A percentile compares a stretch with the other conserved stretches of the same genome.
Conservation (phyloP, 345 rosid genomes). For the Salix purpurea region DNA sequence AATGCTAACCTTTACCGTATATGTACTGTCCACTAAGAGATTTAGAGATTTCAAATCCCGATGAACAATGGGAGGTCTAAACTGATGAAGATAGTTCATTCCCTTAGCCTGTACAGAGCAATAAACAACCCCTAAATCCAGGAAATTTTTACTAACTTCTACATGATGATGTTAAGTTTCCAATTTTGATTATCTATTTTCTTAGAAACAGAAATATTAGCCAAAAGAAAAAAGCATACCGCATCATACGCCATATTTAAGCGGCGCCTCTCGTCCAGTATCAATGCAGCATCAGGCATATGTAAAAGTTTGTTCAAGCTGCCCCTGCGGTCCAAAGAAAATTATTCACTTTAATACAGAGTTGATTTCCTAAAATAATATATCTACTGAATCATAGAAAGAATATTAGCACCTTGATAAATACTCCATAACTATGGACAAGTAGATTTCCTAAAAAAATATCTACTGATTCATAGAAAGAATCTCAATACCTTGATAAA, state of each 20-base stretch:
- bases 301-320: constrained; percentile 26
- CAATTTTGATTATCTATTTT: not conserved
- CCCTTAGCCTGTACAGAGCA: constrained; percentile 26
- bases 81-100: constrained; percentile 32
- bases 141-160: not conserved
- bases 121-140: constrained; percentile 13
- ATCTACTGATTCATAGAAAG: not conserved
- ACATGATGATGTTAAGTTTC: not conserved
- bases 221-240: constrained; percentile 8
- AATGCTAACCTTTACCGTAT: constrained; percentile 19
- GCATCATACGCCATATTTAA: constrained; percentile 29
- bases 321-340: constrained; percentile 15
- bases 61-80: constrained; percentile 30
- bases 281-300: constrained; percentile 8
- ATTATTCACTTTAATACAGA: not conserved
- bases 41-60: constrained; percentile 26
- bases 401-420: constrained; percentile 17
- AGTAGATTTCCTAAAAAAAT: not conserved
- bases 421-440: constrained; percentile 30
- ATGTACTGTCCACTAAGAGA: constrained; percentile 18
- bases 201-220: constrained; percentile 6
- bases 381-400: not conserved
- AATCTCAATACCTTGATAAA: constrained; percentile 19
- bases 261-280: constrained; percentile 14
- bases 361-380: not conserved